Percentiles rank a stretch among this genome's conserved stretches.
Conservation (phyloP, 2,329 filamentous ascomycete genomes). For the Alternaria gansuensis region DNA sequence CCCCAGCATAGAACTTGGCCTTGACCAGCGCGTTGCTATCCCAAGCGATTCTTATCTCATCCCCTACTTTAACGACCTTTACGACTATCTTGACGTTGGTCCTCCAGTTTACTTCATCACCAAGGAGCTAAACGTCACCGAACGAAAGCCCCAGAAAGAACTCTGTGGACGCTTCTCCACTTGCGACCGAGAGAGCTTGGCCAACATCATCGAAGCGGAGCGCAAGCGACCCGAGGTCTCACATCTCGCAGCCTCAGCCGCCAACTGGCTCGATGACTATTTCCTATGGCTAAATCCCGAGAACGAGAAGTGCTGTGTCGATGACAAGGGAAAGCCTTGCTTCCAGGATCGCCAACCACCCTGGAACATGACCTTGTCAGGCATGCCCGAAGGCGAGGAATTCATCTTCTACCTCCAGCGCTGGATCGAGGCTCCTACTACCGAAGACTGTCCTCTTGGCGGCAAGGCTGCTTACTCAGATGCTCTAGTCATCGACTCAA, state of each 20-base stretch:
- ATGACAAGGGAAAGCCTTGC: conserved; percentile 71
- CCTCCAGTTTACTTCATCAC: conserved; percentile 98
- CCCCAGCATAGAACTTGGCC: conserved; percentile 82
- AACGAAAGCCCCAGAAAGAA: conserved; percentile 79
- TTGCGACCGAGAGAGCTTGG: conserved; percentile 82
- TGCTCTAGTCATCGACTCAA: conserved; percentile 79
- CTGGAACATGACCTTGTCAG: conserved; percentile 88
- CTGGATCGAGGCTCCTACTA: conserved; percentile 83
- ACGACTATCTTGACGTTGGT: conserved; percentile 88
- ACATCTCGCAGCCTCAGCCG: conserved; percentile 86
- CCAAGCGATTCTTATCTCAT: conserved; percentile 95
- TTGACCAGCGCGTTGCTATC: conserved; percentile 94
- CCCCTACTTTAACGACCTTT: conserved; percentile 94
- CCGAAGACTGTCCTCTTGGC: conserved; percentile 84
- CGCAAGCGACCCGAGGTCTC: conserved; percentile 87
- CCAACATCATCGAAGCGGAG: conserved; percentile 92
- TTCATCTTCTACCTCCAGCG: conserved; percentile 86
- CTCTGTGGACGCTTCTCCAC: conserved; percentile 91
- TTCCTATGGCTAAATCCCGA: conserved; percentile 93
- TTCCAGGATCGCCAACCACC: conserved; percentile 78
- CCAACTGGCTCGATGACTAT: conserved; percentile 97
- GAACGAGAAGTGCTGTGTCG: conserved; percentile 73
- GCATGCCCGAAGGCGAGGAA: conserved; percentile 93
- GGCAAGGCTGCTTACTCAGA: conserved; percentile 87
- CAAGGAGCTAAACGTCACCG: conserved; percentile 78